Evolutionary conservation across 1,284 basidiomycete species (phyloP).

Genomic region (Ganoderma sinense): DNA sequence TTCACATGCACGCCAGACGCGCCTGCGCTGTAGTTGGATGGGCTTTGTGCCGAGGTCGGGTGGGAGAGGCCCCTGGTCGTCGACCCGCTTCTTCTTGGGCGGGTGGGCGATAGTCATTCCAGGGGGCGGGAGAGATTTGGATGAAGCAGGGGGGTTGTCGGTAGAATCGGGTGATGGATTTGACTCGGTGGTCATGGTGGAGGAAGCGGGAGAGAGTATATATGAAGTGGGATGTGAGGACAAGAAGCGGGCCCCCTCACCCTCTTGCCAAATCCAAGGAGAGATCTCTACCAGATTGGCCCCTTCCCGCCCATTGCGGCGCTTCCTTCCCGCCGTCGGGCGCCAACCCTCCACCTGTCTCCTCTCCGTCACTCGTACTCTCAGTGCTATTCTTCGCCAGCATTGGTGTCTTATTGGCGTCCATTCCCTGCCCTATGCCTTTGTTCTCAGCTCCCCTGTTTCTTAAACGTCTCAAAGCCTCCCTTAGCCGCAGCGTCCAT

Average conservation of each 20-base stretch:
- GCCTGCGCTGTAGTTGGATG: constrained; percentile 74
- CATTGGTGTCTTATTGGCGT: neutral
- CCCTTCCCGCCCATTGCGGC: neutral
- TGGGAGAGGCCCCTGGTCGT: constrained; percentile 61
- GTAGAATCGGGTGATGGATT: constrained; percentile 54
- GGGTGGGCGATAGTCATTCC: constrained; percentile 59
- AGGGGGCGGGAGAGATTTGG: constrained; percentile 16
- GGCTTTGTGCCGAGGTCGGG: constrained; percentile 71
- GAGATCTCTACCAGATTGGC: constrained; percentile 6
- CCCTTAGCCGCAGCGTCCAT: neutral
- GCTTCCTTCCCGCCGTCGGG: neutral
- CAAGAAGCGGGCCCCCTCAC: constrained; percentile 7
- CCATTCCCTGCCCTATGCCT: neutral
- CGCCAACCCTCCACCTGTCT: neutral
- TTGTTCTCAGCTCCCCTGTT: neutral
- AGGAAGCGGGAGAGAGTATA: constrained; percentile 36
- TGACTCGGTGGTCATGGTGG: constrained; percentile 57
- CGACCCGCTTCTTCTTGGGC: constrained; percentile 75
- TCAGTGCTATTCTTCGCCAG: neutral
- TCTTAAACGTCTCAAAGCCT: neutral
- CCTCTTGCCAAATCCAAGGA: constrained; percentile 8
- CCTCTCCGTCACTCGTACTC: neutral
- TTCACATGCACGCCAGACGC: constrained; percentile 87
- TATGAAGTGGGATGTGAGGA: constrained; percentile 30
- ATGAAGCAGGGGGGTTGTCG: constrained; percentile 36